These are phyloP conservation scores for Panicum hallii DNA, from an alignment of 202 grass and related monocot genomes.

Conservation along the genomic window DNA sequence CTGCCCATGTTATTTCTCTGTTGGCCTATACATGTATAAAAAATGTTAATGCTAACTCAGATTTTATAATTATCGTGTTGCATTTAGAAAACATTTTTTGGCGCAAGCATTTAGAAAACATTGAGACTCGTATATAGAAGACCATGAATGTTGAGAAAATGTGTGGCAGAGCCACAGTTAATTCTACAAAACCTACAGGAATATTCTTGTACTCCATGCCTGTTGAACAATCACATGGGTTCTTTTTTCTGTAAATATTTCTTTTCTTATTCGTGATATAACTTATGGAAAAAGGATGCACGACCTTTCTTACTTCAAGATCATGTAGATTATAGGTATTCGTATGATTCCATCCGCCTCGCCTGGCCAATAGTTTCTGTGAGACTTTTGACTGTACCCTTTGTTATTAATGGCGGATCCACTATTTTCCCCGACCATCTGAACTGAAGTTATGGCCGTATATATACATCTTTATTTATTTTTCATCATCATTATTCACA, in stretches of 20 bases:
- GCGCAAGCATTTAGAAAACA: neutral
- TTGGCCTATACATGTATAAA: neutral
- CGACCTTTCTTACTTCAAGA: neutral
- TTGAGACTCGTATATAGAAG: neutral
- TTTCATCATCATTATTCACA: neutral
- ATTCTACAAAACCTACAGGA: neutral
- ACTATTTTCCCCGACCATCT: slow-evolving; percentile 7
- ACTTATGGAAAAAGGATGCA: neutral
- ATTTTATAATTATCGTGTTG: neutral
- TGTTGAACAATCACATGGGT: neutral
- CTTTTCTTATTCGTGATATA: neutral
- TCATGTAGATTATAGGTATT: neutral
- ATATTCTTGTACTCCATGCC: neutral
- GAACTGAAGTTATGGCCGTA: slow-evolving; percentile 29
- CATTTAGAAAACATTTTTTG: neutral
- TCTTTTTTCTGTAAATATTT: neutral
- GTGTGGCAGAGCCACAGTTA: neutral
- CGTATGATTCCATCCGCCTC: slow-evolving; percentile 14
- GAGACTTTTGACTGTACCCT: neutral
- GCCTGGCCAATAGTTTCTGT: neutral
- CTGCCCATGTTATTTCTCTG: neutral
- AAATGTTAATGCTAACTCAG: neutral
- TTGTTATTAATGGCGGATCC: neutral
- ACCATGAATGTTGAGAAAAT: neutral
- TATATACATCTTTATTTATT: slow-evolving; percentile 14